Evolutionary conservation across 2,329 filamentous ascomycete species (phyloP), one percentile per base, ranked within the genome.

Genomic region (Exophiala mesophila): DNA sequence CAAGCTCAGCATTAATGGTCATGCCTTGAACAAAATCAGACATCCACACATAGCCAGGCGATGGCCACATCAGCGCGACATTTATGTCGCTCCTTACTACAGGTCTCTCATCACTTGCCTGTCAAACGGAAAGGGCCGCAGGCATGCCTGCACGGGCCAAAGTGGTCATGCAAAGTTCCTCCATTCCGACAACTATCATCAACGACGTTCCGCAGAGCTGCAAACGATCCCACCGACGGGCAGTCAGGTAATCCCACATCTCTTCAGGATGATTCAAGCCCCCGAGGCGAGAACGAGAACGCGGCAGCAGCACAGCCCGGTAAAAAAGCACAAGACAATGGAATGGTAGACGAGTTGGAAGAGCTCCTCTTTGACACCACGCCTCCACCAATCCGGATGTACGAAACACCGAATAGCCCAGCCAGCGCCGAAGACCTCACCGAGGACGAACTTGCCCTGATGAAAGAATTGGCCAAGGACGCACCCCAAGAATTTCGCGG

Each of bases 51-150:
- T n/a, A n/a, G n/a, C n/a, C n/a, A n/a, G n/a, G n/a, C n/a, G 32
- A 56, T 56, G 53, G 53, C 53, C n/a, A 53, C 47, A 43, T 34
- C 53, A 39, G 49, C 52, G 30, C 54, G 54, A 32, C 41, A 53
- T 40, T 31, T 53, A 13, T 56, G 43, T 36, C 52, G 54, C 36
- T 41, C 34, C 20, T 26, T 55, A 13, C 39, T 50, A n/a, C 52
- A 52, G 21, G 41, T 50, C 18, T 39, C 35, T 23, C 41, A 48
- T 19, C 44, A 34, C 8, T 41, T 49, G 20, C 47, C 52, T 18
- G 48, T 45, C 9, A 55, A 54, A 31, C 36, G 46, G 29, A 55
- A 50, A 49, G 47, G 44, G 29, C 35, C 39, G 13, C 24, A 18
- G 10, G 35, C 41, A 36, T 44, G 36, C 18, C 38, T 45, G 15